Evolutionary conservation across 2,329 filamentous ascomycete species (phyloP), one percentile per base, ranked within the genome.

Genomic region (Pyrenochaeta sp.): DNA sequence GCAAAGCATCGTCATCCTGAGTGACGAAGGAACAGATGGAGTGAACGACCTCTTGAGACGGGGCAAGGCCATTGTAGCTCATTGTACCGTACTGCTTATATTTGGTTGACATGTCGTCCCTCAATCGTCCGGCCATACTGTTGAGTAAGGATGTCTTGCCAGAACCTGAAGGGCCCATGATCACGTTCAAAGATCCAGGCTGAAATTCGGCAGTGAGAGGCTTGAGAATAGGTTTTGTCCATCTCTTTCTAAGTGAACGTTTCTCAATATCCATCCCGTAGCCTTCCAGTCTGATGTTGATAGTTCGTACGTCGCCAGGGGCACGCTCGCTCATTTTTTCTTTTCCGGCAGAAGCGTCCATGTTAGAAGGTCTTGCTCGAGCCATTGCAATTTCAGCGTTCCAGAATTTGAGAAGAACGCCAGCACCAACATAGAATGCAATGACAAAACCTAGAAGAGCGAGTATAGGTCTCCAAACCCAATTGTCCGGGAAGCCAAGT

Each of bases 81-180:
- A 92, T 80, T 31, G 76, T 78, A 0, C 88, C 88, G 4, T 75
- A 76, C 3, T 81, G 74, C 4, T 73, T 75, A 58, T 91, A 91
- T 41, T 77, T 78, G 0, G 84, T 89, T 2, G 79, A 76, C 3
- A 84, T 54, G 1, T 81, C 83, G 43, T 82, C 83, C 18, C 83
- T 81, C 4, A 91, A 72, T 11, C 88, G 77, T 3, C 84, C 73
- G 1, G 88, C 86, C 80, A 92, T 87, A 1, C 85, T 79, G 60
- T 89, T 90, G 8, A 91, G 75, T 1, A 90, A 74, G 0, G 86
- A 88, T 0, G 87, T 90, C 67, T 92, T 92, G 1, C 88, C 88
- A 31, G 83, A 87, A 0, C 88, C 88, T 0, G 87, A 90, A 0
- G 88, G 88, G 0, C 88, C 88, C 87, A 91, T 90, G 52, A 92